A percentile compares a stretch with the other conserved stretches of the same genome.
These are phyloP conservation scores for Zasmidium citrigriseum DNA, from an alignment of 2,329 filamentous ascomycete species.

Conservation along the genomic window DNA sequence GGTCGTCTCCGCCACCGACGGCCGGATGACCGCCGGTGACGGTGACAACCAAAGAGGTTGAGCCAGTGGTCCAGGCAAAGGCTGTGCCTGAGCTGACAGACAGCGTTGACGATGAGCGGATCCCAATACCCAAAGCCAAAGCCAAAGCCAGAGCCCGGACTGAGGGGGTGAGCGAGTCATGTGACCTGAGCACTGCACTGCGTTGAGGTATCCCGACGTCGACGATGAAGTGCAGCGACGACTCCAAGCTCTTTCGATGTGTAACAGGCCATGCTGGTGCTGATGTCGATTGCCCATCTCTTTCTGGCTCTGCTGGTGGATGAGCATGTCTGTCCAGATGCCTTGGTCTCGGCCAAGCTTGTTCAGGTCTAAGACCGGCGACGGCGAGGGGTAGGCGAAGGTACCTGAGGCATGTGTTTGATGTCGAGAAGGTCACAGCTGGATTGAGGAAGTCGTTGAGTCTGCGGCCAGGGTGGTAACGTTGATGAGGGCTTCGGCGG, in stretches of 20 bases:
- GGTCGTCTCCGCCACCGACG: not conserved
- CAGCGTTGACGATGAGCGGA: too few relatives aligned
- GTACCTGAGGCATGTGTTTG: not conserved
- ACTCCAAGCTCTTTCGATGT: not conserved
- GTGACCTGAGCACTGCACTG: not conserved
- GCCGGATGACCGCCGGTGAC: not conserved
- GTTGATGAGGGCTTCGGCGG: not conserved
- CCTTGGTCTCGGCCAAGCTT: not conserved
- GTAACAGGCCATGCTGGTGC: not conserved
- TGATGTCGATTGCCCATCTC: not conserved
- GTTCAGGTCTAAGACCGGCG: not conserved
- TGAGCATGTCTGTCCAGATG: not conserved
- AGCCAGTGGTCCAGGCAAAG: not conserved
- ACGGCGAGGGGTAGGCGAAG: not conserved
- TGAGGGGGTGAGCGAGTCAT: not conserved
- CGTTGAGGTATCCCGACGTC: not conserved
- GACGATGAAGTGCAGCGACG: not conserved
- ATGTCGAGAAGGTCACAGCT: too few relatives aligned
- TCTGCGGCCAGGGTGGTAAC: not conserved
- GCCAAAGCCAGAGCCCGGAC: not conserved
- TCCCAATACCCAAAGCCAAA: not conserved
- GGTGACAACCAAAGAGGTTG: not conserved
- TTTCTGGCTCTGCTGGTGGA: not conserved
- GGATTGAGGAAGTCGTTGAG: not conserved
- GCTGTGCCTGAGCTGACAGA: too few relatives aligned